Evolutionary conservation across 1,284 basidiomycete species (phyloP).

Genomic region (Violaceomyces palustris): DNA sequence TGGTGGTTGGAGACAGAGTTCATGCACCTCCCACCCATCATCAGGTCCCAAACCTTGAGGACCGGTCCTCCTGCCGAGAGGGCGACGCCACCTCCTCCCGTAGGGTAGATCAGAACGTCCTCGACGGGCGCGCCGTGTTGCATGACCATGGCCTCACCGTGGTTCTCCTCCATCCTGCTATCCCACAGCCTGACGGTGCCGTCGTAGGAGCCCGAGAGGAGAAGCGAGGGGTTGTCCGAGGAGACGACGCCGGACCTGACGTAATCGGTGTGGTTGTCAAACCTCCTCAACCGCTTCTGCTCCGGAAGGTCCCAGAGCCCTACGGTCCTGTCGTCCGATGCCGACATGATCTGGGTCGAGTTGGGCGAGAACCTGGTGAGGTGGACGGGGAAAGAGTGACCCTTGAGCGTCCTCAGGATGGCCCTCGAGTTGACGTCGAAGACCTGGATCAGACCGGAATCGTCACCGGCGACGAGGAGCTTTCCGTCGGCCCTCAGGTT

Average conservation of each 20-base stretch:
- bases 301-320: slow-evolving; percentile 94
- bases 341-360: slow-evolving; percentile 80
- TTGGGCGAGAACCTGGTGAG: slow-evolving; percentile 83
- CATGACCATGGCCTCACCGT: slow-evolving; percentile 46
- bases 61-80: slow-evolving; percentile 87
- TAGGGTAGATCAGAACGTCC: slow-evolving; percentile 87
- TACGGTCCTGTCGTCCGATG: slow-evolving; percentile 91
- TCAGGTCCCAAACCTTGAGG: slow-evolving; percentile 88
- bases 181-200: slow-evolving; percentile 86
- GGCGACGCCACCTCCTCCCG: slow-evolving; percentile 68
- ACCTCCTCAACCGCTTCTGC: slow-evolving; percentile 71
- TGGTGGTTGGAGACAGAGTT: slow-evolving; percentile 71
- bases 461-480: slow-evolving; percentile 88
- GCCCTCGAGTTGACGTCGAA: slow-evolving; percentile 94
- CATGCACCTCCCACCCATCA: slow-evolving; percentile 70
- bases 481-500: slow-evolving; percentile 76
- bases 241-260: slow-evolving; percentile 87
- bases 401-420: slow-evolving; percentile 83
- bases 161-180: slow-evolving; percentile 57
- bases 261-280: slow-evolving; percentile 84
- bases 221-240: slow-evolving; percentile 71
- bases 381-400: slow-evolving; percentile 86
- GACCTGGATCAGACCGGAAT: slow-evolving; percentile 86
- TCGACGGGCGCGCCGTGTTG: slow-evolving; percentile 68
- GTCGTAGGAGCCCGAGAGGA: slow-evolving; percentile 93